Base-by-base conservation (phyloP, 2,329 filamentous ascomycete species). In the Leptographium radiaticola region DNA sequence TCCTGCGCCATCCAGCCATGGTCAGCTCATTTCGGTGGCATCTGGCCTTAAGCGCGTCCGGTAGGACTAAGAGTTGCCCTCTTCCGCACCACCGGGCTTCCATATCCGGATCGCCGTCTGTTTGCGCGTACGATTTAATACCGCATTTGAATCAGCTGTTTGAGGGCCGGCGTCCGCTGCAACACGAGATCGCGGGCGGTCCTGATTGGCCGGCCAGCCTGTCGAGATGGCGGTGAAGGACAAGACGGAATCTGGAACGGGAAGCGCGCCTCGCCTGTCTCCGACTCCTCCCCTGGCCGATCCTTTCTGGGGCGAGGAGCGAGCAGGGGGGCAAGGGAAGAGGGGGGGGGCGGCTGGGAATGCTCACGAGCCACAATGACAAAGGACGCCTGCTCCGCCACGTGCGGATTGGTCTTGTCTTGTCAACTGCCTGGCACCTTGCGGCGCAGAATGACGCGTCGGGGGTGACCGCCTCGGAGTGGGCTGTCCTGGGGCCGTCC, bases 161-260 rank as follows among this genome's bases (percentile, higher is more conserved):
- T n/a, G 25, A 15, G 6, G 34, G 20, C 30, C 33, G 36, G 36
- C 20, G 8, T 39, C 18, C 20, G 48, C 36, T 31, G 18, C 5
- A 49, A 39, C 48, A 49, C 48, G 48, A 38, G 48, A 49, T 40
- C 36, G 16, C 33, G 36, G 15, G 16, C 20, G 15, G 6, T n/a
- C 36, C 20, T 49, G 48, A 49, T 49, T 49, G 48, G 48, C 20
- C 48, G 12, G n/a, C 11, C 7, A n/a, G n/a, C 15, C 38, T n/a
- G 43, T 52, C 25, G 42, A 39, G 51, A 42, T 52, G 51, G 51
- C 42, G 51, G 51, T 46, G 51, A 52, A n/a, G 40, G 36, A 46
- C 5, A 36, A 45, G 25, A 31, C 20, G 25, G 38, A 48, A 46
- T 20, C 30, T 31, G 45, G n/a, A 18, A 18, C 20, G 33, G 34